Evolutionary conservation across 768 basidiomycete species (phyloP).

Genomic region (Boletales sp.): DNA sequence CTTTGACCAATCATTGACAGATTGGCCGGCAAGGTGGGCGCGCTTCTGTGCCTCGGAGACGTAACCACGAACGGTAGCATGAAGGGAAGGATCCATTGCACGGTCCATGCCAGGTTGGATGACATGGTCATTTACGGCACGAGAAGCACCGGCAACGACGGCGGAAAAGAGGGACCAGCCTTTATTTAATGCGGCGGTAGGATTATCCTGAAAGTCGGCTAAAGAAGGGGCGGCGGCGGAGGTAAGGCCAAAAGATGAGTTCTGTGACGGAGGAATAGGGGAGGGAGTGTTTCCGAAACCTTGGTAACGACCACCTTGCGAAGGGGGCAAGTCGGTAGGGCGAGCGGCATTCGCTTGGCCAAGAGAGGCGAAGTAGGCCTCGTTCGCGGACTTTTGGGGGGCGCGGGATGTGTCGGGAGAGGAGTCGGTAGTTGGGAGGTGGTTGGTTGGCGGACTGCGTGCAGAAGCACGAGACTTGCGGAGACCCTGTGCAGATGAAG

Average conservation of each 20-base stretch:
- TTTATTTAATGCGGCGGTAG: constrained; percentile 80
- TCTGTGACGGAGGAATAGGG: constrained; percentile 38
- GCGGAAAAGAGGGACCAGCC: constrained; percentile 96
- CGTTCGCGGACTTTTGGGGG: constrained; percentile 78
- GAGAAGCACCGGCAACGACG: constrained; percentile 75
- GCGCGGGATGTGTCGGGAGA: constrained; percentile 38
- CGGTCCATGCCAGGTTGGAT: constrained; percentile 87
- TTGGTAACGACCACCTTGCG: constrained; percentile 89
- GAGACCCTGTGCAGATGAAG: constrained; percentile 75
- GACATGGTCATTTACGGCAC: constrained; percentile 78
- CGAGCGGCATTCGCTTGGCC: constrained; percentile 80
- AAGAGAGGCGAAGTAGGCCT: constrained; percentile 79
- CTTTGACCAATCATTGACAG: constrained; percentile 78
- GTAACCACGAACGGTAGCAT: constrained; percentile 70
- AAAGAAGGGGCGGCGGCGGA: constrained; percentile 79
- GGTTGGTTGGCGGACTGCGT: constrained; percentile 48
- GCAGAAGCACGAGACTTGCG: constrained; percentile 80
- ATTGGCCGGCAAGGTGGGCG: constrained; percentile 57
- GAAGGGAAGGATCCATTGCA: constrained; percentile 76
- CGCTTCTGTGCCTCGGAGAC: constrained; percentile 63
- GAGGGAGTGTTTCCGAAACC: constrained; percentile 90
- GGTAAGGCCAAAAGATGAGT: constrained; percentile 66
- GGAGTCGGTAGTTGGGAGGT: constrained; percentile 53
- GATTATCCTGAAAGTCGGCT: constrained; percentile 82
- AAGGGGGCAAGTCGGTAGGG: constrained; percentile 78